Percentiles rank a stretch among this genome's conserved stretches.
phyloP scores from a whole-genome alignment of 2,329 filamentous ascomycete species.

The Nigrospora sphaerica region DNA sequence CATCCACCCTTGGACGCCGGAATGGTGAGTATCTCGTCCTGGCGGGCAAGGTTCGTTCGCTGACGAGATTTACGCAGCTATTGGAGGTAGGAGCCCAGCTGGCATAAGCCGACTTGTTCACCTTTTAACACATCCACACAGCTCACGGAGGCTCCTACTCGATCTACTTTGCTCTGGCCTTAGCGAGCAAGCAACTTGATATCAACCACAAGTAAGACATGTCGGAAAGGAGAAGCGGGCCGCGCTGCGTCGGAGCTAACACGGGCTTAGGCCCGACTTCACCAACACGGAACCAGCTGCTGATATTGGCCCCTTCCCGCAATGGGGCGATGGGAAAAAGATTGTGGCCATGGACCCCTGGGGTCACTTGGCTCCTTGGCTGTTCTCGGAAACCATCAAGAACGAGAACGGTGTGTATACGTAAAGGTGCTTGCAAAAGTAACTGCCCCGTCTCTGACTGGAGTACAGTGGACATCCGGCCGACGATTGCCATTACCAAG shows the following conservation, averaged over 20 bases:
- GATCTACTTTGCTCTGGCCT: slow-evolving; percentile 88
- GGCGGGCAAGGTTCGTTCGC: slow-evolving; percentile 9
- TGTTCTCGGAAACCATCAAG: slow-evolving; percentile 73
- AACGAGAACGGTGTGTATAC: slow-evolving; percentile 54
- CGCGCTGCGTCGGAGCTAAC: background rate
- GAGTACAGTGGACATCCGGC: slow-evolving; percentile 65
- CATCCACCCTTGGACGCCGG: slow-evolving; percentile 69
- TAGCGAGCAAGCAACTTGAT: slow-evolving; percentile 84
- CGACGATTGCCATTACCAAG: slow-evolving; percentile 85
- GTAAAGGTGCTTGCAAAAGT: background rate
- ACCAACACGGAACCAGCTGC: slow-evolving; percentile 89
- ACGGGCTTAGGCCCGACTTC: slow-evolving; percentile 43
- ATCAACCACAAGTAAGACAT: slow-evolving; percentile 60
- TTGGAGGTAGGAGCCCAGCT: slow-evolving; percentile 41
- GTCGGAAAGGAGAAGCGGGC: too few relatives aligned
- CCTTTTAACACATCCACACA: slow-evolving; percentile 16
- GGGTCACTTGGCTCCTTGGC: slow-evolving; percentile 78
- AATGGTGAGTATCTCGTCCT: slow-evolving; percentile 54
- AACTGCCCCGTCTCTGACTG: background rate
- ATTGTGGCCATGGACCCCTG: slow-evolving; percentile 97
- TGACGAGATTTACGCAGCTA: slow-evolving; percentile 32
- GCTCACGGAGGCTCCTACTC: slow-evolving; percentile 79
- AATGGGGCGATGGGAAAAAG: slow-evolving; percentile 86
- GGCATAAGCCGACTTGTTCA: too few relatives aligned
- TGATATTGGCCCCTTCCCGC: slow-evolving; percentile 77